A percentile compares a stretch with the other conserved stretches of the same genome.
Conservation (phyloP, 352 stramenopile species). For the Phytophthora vignae region DNA sequence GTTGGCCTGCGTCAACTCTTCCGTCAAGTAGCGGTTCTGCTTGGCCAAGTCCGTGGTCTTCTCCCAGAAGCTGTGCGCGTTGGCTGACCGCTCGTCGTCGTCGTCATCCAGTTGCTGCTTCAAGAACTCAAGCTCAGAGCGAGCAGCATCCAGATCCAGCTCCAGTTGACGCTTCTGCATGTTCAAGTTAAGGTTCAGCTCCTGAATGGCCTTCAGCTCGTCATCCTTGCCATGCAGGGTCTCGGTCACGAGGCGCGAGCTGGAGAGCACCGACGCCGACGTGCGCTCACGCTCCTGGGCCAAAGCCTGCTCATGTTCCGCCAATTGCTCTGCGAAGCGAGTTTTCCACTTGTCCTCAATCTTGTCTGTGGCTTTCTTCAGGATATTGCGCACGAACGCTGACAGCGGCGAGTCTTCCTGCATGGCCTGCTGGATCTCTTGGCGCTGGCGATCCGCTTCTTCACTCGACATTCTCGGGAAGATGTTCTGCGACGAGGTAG, state of each 20-base stretch:
- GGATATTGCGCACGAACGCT: constrained; percentile 74
- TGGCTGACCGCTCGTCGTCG: constrained; percentile 76
- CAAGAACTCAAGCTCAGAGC: constrained; percentile 75
- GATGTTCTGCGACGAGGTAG: constrained; percentile 45
- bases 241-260: constrained; percentile 71
- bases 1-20: constrained; percentile 71
- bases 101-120: constrained; percentile 77
- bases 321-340: constrained; percentile 72
- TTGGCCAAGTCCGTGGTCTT: constrained; percentile 88
- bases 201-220: constrained; percentile 74
- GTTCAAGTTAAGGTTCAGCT: constrained; percentile 65
- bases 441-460: constrained; percentile 45
- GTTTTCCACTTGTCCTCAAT: constrained; percentile 88
- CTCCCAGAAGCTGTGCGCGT: constrained; percentile 82
- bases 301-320: constrained; percentile 73
- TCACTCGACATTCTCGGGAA: constrained; percentile 39
- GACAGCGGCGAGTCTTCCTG: constrained; percentile 74
- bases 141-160: constrained; percentile 70
- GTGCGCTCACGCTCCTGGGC: constrained; percentile 71
- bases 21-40: constrained; percentile 76
- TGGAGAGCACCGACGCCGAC: constrained; percentile 69
- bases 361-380: constrained; percentile 80
- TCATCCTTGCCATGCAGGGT: constrained; percentile 82
- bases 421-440: constrained; percentile 50
- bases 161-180: constrained; percentile 79